Base-by-base conservation (phyloP, 352 stramenopile species). In the Globisporangium spiculum region DNA sequence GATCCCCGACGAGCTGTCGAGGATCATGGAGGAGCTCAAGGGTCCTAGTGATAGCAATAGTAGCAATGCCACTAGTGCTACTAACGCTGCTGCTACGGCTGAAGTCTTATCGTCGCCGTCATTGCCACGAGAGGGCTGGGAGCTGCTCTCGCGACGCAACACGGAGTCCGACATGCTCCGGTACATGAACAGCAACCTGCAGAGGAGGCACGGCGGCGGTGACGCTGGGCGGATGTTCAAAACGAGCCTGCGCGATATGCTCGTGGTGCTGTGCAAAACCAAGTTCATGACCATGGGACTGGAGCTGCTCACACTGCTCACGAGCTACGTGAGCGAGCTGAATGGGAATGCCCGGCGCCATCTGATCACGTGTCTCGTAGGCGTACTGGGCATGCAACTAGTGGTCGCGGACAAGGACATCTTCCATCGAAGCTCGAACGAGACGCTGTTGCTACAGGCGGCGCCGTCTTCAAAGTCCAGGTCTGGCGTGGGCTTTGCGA, bases 271-370 rank as follows among this genome's bases (percentile, higher is more conserved):
- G 10, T 86, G 79, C 52, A 91, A 91, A 72, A 90, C 75, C 16
- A 77, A 70, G 20, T 96, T 93, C 63, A 78, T 91, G n/a, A 70
- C 67, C 3, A 89, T 93, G 73, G 88, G 87, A 9, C 71, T 93
- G 20, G 78, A 94, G 54, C 64, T 94, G 10, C 46, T 96, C 6
- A 79, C 89, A 22, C 69, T 93, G 24, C 69, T 96, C 41, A 75
- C 84, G 34, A 90, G 81, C 65, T 93, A 93, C 50, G 75, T 84
- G 24, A 56, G 65, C 14, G 73, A 90, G 18, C 44, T 94, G 6
- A 77, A 73, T 12, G 60, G 60, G 6, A 73, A 74, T 10, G 74
- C 78, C 5, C 72, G 80, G 10, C 77, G 82, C 61, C 80, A 93
- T 26, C 65, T 94, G 7, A 81, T 87, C 27, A 78, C 84, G 41